phyloP scores from a whole-genome alignment of 106 monocot species.

The Acorus calamus region DNA sequence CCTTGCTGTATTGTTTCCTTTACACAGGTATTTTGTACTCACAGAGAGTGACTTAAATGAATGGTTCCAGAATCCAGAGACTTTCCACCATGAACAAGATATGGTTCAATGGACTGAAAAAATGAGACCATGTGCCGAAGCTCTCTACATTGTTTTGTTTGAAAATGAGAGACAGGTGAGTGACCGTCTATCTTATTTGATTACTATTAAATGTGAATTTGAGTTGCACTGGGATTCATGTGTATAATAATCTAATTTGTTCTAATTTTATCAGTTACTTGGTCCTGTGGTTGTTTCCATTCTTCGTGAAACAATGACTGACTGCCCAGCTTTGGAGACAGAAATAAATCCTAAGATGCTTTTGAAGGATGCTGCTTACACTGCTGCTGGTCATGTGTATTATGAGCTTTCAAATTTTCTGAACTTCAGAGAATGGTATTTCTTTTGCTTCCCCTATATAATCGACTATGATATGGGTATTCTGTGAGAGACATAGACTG shows the following conservation, averaged over 20 bases:
- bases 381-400: constrained; percentile 94
- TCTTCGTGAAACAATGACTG: constrained; percentile 73
- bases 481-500: too few species aligned
- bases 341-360: constrained; percentile 86
- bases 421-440: constrained; percentile 82
- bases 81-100: constrained; percentile 95
- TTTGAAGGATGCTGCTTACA: constrained; percentile 94
- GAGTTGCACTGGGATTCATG: background rate
- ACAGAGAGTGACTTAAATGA: constrained; percentile 76
- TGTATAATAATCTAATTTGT: constrained; percentile 6
- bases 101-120: constrained; percentile 96
- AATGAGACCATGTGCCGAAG: constrained; percentile 92
- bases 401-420: constrained; percentile 93
- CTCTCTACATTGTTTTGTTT: constrained; percentile 91
- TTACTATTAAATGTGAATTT: background rate
- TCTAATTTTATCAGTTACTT: constrained; percentile 46
- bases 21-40: constrained; percentile 67
- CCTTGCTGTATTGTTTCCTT: constrained; percentile 1
- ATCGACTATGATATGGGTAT: too few species aligned
- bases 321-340: constrained; percentile 53
- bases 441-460: background rate
- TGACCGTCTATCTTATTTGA: background rate
- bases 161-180: constrained; percentile 85
- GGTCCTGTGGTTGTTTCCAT: constrained; percentile 83
- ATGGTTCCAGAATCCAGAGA: constrained; percentile 82